A percentile compares a stretch with the other conserved stretches of the same genome.
Conservation (phyloP, 768 basidiomycete species). For the Kondoa malvinella region DNA sequence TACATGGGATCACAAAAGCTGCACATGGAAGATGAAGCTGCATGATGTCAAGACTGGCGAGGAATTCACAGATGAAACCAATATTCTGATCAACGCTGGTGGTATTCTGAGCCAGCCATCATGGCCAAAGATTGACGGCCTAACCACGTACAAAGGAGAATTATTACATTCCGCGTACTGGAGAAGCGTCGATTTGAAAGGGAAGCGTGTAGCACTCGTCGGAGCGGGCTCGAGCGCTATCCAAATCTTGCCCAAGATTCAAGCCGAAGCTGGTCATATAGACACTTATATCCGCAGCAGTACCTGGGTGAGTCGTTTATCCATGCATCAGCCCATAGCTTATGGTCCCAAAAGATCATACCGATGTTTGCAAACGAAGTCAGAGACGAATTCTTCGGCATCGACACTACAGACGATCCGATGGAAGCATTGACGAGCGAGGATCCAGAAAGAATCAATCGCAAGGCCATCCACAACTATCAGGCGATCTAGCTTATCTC, state of each 20-base stretch:
- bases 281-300: not conserved
- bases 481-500: too few relatives aligned
- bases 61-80: constrained; percentile 33
- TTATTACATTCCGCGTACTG: constrained; percentile 47
- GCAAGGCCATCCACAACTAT: not conserved
- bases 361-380: not conserved
- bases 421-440: not conserved
- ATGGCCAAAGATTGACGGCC: constrained; percentile 37
- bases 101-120: constrained; percentile 38
- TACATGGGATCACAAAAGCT: not conserved
- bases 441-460: not conserved
- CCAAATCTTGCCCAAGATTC: constrained; percentile 6
- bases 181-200: constrained; percentile 40
- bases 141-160: constrained; percentile 39
- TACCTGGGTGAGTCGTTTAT: not conserved
- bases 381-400: constrained; percentile 6
- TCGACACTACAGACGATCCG: not conserved
- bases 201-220: constrained; percentile 45
- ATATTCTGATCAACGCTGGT: constrained; percentile 39
- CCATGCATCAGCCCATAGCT: not conserved
- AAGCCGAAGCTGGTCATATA: not conserved
- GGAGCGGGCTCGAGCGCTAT: constrained; percentile 23
- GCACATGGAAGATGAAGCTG: not conserved
- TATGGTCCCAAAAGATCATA: not conserved
- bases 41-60: constrained; percentile 30